Percentiles rank a stretch among this genome's conserved stretches.
Evolutionary conservation across 2,329 filamentous ascomycete genomes (phyloP).

Genomic region (Amphichorda felina): DNA sequence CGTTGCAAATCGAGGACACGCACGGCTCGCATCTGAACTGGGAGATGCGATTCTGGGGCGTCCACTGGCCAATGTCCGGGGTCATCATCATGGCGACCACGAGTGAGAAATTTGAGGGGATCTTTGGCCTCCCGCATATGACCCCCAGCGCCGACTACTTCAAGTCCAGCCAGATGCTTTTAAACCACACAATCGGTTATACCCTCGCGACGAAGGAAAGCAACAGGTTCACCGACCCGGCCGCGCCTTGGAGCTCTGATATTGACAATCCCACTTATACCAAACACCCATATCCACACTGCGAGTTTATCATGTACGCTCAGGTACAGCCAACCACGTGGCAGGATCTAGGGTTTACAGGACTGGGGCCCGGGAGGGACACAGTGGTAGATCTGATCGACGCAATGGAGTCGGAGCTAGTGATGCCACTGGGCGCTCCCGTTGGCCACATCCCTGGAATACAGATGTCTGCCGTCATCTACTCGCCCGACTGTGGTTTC

Average conservation of each 20-base stretch:
- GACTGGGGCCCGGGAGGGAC: conserved; percentile 18
- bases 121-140: conserved; percentile 82
- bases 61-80: conserved; percentile 77
- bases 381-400: conserved; percentile 28
- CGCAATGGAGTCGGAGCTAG: conserved; percentile 50
- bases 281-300: conserved; percentile 54
- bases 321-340: conserved; percentile 54
- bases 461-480: conserved; percentile 50
- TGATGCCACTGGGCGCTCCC: conserved; percentile 47
- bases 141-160: conserved; percentile 47
- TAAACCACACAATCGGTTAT: conserved; percentile 61
- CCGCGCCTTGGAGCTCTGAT: conserved; percentile 67
- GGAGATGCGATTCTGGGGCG: conserved; percentile 70
- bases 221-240: conserved; percentile 38
- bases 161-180: conserved; percentile 45
- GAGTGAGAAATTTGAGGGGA: conserved; percentile 87
- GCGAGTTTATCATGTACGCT: conserved; percentile 80
- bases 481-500: conserved; percentile 57
- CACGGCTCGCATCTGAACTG: conserved; percentile 56
- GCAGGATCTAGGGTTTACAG: conserved; percentile 18
- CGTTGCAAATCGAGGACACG: conserved; percentile 61
- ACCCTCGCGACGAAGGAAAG: conserved; percentile 54
- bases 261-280: conserved; percentile 48
- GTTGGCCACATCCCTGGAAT: conserved; percentile 41
- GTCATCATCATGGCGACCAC: conserved; percentile 75